phyloP scores from a whole-genome alignment of 768 basidiomycete species.

The Wakefieldia striispora region DNA sequence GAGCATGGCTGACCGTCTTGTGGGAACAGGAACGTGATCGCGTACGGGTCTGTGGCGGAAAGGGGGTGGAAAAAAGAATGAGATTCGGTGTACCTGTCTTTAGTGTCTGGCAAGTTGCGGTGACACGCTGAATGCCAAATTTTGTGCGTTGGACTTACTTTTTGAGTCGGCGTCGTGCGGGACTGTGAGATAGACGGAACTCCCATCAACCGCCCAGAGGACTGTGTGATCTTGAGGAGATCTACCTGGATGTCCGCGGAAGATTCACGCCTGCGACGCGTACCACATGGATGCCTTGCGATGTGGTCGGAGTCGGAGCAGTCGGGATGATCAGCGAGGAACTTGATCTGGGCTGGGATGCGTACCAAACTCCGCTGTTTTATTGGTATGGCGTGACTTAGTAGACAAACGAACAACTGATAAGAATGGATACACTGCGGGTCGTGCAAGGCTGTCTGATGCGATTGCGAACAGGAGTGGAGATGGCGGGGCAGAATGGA shows the following conservation, averaged over 20 bases:
- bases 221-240: conserved; percentile 21
- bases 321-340: conserved; percentile 22
- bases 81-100: conserved; percentile 16
- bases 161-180: conserved; percentile 13
- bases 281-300: conserved; percentile 32
- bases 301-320: conserved; percentile 29
- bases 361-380: conserved; percentile 16
- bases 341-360: conserved; percentile 24
- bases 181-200: conserved; percentile 3
- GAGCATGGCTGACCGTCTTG: not conserved
- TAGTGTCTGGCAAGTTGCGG: not conserved
- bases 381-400: conserved; percentile 15
- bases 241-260: conserved; percentile 32
- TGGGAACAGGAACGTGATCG: conserved; percentile 9
- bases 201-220: conserved; percentile 20
- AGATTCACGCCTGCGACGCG: conserved; percentile 29
- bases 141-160: conserved; percentile 20
- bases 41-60: conserved; percentile 17
- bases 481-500: conserved; percentile 16
- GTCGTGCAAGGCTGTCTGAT: not conserved
- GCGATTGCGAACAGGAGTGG: conserved; percentile 1
- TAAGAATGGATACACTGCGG: not conserved
- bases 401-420: not conserved
- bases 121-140: not conserved
- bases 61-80: conserved; percentile 29